phyloP scores from a whole-genome alignment of 2,329 filamentous ascomycete species.

The Cordyceps javanica region DNA sequence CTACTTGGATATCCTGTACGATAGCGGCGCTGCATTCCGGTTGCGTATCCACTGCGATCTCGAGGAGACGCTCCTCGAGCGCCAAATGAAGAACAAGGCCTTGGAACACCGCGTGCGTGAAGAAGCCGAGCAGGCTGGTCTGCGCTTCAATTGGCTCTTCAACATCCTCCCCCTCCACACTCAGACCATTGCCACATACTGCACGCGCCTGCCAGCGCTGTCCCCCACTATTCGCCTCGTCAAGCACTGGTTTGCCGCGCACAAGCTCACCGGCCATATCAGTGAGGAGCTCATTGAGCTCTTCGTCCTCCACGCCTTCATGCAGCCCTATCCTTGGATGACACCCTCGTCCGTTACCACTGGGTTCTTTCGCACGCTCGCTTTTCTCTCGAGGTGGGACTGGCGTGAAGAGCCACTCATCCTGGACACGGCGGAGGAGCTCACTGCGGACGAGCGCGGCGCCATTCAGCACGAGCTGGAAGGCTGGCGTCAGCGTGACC shows the following conservation, averaged over 20 bases:
- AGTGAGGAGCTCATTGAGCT: slow-evolving; percentile 79
- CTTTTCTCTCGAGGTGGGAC: slow-evolving; percentile 81
- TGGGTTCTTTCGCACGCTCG: slow-evolving; percentile 74
- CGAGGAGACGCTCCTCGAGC: slow-evolving; percentile 73
- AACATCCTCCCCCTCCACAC: slow-evolving; percentile 70
- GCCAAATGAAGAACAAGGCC: slow-evolving; percentile 68
- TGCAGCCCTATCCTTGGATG: slow-evolving; percentile 75
- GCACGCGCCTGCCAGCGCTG: slow-evolving; percentile 71
- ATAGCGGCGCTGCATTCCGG: slow-evolving; percentile 68
- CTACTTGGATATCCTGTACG: slow-evolving; percentile 76
- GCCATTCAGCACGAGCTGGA: slow-evolving; percentile 66
- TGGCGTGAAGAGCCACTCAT: slow-evolving; percentile 81
- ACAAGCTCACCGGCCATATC: slow-evolving; percentile 73
- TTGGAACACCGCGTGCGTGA: slow-evolving; percentile 60
- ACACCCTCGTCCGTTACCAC: slow-evolving; percentile 69
- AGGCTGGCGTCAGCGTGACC: slow-evolving; percentile 82
- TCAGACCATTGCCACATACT: slow-evolving; percentile 73
- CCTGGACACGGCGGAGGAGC: slow-evolving; percentile 60
- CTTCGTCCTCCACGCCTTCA: slow-evolving; percentile 69
- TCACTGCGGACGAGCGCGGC: slow-evolving; percentile 55
- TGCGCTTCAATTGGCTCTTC: slow-evolving; percentile 65
- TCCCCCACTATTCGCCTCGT: slow-evolving; percentile 77
- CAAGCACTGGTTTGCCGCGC: slow-evolving; percentile 83
- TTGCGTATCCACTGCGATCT: slow-evolving; percentile 84
- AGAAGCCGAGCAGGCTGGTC: slow-evolving; percentile 62